A percentile compares a stretch with the other conserved stretches of the same genome.
These are phyloP conservation scores for Solanum appendiculatum DNA, from an alignment of 257 asterid genomes.

Conservation along the genomic window DNA sequence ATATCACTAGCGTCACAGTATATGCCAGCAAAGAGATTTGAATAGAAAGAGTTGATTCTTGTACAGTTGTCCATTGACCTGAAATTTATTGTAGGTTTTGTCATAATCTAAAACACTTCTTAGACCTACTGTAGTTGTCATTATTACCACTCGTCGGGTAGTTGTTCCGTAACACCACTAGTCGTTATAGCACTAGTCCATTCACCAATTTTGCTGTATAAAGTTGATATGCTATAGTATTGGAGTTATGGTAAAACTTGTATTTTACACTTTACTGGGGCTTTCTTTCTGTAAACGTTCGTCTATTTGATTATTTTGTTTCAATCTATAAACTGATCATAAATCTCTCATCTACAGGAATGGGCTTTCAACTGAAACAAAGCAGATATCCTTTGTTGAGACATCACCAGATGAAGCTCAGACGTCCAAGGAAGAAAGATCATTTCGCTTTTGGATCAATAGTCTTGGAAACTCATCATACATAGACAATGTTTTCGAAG, in stretches of 20 bases:
- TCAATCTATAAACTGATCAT: neutral
- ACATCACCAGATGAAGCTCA: constrained; percentile 85
- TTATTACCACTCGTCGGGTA: neutral
- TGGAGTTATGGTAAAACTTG: neutral
- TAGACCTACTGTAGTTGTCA: neutral
- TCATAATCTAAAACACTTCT: neutral
- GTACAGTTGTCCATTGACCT: neutral
- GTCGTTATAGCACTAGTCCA: neutral
- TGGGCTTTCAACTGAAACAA: constrained; percentile 56
- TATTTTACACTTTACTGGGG: neutral
- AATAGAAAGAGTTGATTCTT: neutral
- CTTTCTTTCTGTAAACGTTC: neutral
- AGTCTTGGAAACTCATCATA: constrained; percentile 73
- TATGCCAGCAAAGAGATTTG: neutral
- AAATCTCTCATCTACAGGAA: constrained; percentile 33
- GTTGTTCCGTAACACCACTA: neutral
- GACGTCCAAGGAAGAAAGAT: constrained; percentile 89
- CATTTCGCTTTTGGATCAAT: constrained; percentile 93
- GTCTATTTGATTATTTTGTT: neutral
- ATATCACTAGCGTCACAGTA: neutral
- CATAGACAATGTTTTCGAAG: constrained; percentile 74
- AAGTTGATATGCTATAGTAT: neutral
- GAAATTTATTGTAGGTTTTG: neutral
- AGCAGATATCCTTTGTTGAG: constrained; percentile 52
- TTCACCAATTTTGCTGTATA: neutral